Conservation (phyloP, 352 stramenopile genomes). For the Blastocystis sp. region DNA sequence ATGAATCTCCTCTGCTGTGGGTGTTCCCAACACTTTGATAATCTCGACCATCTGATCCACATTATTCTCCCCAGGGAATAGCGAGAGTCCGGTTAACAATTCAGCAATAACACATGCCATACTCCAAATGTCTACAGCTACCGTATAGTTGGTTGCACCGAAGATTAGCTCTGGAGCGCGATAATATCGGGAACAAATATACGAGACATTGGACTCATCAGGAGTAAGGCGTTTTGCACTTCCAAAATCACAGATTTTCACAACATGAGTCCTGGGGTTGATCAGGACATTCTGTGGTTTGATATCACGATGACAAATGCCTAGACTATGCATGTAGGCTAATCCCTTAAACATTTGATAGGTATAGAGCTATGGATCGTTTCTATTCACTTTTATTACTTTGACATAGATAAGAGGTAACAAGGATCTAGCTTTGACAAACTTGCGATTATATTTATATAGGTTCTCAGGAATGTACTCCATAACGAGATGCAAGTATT, state of each 20-base stretch:
- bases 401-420: conserved; percentile 92
- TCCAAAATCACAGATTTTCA: conserved; percentile 99
- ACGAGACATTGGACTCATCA: conserved; percentile 96
- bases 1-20: conserved; percentile 91
- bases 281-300: conserved; percentile 98
- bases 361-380: conserved; percentile 83
- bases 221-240: conserved; percentile 83
- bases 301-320: conserved; percentile 97
- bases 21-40: conserved; percentile 96
- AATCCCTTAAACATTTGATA: conserved; percentile 95
- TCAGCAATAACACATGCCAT: conserved; percentile 93
- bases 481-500: conserved; percentile 96
- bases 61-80: conserved; percentile 95
- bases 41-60: conserved; percentile 99
- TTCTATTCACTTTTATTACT: not conserved
- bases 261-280: conserved; percentile 86
- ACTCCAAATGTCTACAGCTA: conserved; percentile 94
- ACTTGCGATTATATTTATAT: conserved; percentile 85
- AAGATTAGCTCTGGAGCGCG: conserved; percentile 98
- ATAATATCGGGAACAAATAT: conserved; percentile 99
- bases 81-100: conserved; percentile 87
- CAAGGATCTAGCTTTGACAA: conserved; percentile 91
- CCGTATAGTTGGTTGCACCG: conserved; percentile 97
- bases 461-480: conserved; percentile 98
- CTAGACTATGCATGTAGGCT: conserved; percentile 90